phyloP scores from a whole-genome alignment of 176 grass and related monocot genomes.

The Melocanna baccifera region DNA sequence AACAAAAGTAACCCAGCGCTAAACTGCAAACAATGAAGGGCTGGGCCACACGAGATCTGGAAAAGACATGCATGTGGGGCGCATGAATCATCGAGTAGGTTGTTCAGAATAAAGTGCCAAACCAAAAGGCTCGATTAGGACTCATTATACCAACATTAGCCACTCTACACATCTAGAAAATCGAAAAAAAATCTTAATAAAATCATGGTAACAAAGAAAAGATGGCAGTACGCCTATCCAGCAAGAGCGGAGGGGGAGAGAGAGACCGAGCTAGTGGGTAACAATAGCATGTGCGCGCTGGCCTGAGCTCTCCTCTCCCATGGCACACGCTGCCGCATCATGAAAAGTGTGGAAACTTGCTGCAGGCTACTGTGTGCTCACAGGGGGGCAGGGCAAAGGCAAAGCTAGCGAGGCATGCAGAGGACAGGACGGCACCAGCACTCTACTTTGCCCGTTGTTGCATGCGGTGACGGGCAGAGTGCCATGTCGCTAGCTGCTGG shows the following conservation, averaged over 20 bases:
- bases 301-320: neutral
- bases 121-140: constrained; percentile 8
- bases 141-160: neutral
- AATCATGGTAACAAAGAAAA: neutral
- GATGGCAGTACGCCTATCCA: neutral
- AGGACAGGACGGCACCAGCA: neutral
- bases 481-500: constrained; percentile 50
- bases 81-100: constrained; percentile 9
- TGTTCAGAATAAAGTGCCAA: neutral
- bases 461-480: constrained; percentile 35
- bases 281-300: neutral
- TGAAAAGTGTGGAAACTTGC: constrained; percentile 19
- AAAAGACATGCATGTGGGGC: constrained; percentile 8
- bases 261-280: neutral
- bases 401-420: neutral
- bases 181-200: neutral
- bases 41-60: neutral
- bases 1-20: neutral
- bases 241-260: neutral
- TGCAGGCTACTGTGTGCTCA: constrained; percentile 3
- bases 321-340: neutral
- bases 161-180: constrained; percentile 16
- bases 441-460: neutral
- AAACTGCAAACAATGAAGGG: neutral
- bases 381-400: neutral